These are phyloP conservation scores for Uronychia setigera DNA, from an alignment of 73 alveolate genomes.

Conservation along the genomic window DNA sequence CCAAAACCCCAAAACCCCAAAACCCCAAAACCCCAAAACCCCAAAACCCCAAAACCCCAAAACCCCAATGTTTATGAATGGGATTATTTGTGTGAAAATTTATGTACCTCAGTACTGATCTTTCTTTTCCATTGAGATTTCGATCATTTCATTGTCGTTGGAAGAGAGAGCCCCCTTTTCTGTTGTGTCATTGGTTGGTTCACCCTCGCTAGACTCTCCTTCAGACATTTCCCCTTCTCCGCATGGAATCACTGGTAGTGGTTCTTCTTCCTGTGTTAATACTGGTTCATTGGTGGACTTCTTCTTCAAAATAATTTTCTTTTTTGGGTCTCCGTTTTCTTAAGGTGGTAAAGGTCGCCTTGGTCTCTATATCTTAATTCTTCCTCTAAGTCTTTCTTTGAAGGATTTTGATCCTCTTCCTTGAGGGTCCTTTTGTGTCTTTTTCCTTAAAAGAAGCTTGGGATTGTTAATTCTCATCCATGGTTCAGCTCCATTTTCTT, in stretches of 20 bases:
- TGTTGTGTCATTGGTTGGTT: too few relatives aligned
- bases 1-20: conserved; percentile 3
- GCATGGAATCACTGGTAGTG: too few relatives aligned
- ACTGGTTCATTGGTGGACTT: neutral
- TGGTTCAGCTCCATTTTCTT: neutral
- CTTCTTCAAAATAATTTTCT: neutral
- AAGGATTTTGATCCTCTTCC: conserved; percentile 31
- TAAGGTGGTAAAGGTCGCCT: neutral
- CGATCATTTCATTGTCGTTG: too few relatives aligned
- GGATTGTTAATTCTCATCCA: conserved; percentile 12
- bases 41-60: too few relatives aligned
- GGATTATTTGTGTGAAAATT: too few relatives aligned
- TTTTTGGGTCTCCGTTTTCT: neutral
- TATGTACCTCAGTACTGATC: too few relatives aligned
- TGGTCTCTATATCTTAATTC: conserved; percentile 6
- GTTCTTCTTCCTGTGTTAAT: too few relatives aligned
- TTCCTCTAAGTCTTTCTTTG: conserved; percentile 24
- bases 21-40: neutral
- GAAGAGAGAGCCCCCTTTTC: too few relatives aligned
- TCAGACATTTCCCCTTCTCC: too few relatives aligned
- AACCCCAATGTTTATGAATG: too few relatives aligned
- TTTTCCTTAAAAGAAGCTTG: conserved; percentile 8
- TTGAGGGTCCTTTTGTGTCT: conserved; percentile 17
- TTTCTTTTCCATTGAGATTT: too few relatives aligned
- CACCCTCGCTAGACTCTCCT: too few relatives aligned